A percentile compares a stretch with the other conserved stretches of the same genome.
These are phyloP conservation scores for Trichoderma parareesei DNA, from an alignment of 495 filamentous ascomycete genomes.

Conservation along the genomic window DNA sequence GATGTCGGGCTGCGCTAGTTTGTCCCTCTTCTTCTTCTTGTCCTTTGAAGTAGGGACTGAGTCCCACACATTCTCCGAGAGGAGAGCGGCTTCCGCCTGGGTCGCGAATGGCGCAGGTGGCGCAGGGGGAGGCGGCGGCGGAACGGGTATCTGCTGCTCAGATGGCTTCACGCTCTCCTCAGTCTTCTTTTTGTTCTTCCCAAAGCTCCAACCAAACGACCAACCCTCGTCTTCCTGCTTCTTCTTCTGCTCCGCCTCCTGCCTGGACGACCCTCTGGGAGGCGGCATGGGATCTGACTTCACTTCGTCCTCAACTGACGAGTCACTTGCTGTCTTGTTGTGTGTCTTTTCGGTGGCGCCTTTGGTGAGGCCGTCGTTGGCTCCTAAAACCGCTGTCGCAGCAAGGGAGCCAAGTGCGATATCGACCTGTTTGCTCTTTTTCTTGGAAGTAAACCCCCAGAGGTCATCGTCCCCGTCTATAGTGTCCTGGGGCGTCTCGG, in stretches of 20 bases:
- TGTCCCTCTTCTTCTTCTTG: constrained; percentile 17
- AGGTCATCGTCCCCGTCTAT: not conserved
- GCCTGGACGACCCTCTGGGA: not conserved
- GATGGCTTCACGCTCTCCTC: constrained; percentile 20
- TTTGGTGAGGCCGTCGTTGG: constrained; percentile 14
- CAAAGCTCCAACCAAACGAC: constrained; percentile 3
- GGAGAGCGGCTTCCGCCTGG: constrained; percentile 1
- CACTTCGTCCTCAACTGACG: constrained; percentile 27
- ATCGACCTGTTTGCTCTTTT: not conserved
- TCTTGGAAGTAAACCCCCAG: constrained; percentile 2
- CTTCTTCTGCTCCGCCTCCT: constrained; percentile 17
- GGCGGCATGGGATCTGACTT: constrained; percentile 4
- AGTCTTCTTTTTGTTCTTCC: constrained; percentile 30
- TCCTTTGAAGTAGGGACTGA: constrained; percentile 13
- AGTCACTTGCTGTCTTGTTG: constrained; percentile 23
- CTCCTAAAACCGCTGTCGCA: not conserved
- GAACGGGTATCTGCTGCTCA: not conserved
- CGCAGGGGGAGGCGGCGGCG: not conserved
- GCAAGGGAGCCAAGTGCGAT: not conserved
- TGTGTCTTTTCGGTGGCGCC: constrained; percentile 16
- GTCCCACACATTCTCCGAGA: constrained; percentile 13
- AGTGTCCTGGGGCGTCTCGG: constrained; percentile 6
- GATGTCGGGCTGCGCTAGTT: constrained; percentile 12
- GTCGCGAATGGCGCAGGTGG: constrained; percentile 11
- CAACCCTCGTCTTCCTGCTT: not conserved